Conservation (phyloP, 2,329 filamentous ascomycete species). For the Xylaria arbuscula region DNA sequence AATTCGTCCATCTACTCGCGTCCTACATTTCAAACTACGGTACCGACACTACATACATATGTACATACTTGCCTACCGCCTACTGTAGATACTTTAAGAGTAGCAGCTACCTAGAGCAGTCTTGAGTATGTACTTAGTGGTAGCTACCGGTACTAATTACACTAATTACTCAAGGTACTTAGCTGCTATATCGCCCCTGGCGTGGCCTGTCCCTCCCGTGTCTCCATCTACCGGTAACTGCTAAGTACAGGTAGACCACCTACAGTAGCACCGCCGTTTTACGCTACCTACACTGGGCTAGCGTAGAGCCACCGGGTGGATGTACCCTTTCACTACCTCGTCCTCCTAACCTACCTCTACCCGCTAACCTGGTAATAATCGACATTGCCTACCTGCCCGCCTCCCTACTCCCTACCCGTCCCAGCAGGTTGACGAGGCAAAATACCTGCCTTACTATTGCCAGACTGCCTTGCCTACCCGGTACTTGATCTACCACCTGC, state of each 20-base stretch:
- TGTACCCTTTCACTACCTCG: slow-evolving; percentile 12
- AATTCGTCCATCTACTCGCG: background rate
- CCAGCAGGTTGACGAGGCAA: slow-evolving; percentile 26
- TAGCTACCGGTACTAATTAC: too few relatives aligned
- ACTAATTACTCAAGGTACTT: background rate
- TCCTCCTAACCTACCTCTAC: slow-evolving; percentile 8
- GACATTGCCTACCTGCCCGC: background rate
- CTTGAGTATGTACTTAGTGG: background rate
- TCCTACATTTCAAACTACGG: too few relatives aligned
- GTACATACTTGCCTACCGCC: too few relatives aligned
- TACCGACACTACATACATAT: too few relatives aligned
- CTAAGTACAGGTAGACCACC: background rate
- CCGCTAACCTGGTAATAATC: slow-evolving; percentile 27
- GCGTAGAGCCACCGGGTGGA: slow-evolving; percentile 12
- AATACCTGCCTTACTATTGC: slow-evolving; percentile 30
- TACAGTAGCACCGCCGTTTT: background rate
- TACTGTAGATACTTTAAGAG: too few relatives aligned
- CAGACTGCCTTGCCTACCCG: slow-evolving; percentile 26
- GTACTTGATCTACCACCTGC: slow-evolving; percentile 35
- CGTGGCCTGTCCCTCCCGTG: background rate
- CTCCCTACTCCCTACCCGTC: background rate
- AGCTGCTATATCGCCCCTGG: background rate
- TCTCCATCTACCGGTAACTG: slow-evolving; percentile 9
- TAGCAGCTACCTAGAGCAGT: background rate
- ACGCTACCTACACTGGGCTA: background rate